Percentiles rank a stretch among this genome's conserved stretches.
Conservation (phyloP, 2,329 filamentous ascomycete species). For the Fusarium praegraminearum region DNA sequence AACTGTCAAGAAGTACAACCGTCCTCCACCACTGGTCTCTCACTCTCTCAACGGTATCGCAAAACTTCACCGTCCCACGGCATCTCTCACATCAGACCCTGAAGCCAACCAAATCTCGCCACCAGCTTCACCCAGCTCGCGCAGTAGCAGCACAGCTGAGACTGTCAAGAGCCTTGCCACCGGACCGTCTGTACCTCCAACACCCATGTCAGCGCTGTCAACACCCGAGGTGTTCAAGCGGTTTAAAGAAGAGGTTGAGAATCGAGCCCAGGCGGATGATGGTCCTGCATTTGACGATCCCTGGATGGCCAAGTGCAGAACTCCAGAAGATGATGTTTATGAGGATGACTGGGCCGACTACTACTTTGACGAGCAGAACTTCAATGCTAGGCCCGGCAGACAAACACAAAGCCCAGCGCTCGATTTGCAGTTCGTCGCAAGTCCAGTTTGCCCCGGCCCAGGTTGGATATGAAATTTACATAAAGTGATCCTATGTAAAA, state of each 20-base stretch:
- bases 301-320: slow-evolving; percentile 17
- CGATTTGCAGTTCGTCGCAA: slow-evolving; percentile 34
- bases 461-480: slow-evolving; percentile 42
- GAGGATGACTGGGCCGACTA: slow-evolving; percentile 51
- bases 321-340: slow-evolving; percentile 36
- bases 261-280: slow-evolving; percentile 6
- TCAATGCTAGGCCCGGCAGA: slow-evolving; percentile 16
- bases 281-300: slow-evolving; percentile 31
- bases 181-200: slow-evolving; percentile 20
- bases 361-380: slow-evolving; percentile 50
- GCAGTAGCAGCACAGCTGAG: slow-evolving; percentile 17
- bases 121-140: slow-evolving; percentile 23
- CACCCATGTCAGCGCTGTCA: slow-evolving; percentile 38
- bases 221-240: slow-evolving; percentile 42
- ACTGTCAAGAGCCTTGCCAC: slow-evolving; percentile 21
- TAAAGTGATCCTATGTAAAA: slow-evolving; percentile 1
- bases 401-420: slow-evolving; percentile 5
- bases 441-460: slow-evolving; percentile 40
- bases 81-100: slow-evolving; percentile 31
- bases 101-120: slow-evolving; percentile 35
- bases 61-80: slow-evolving; percentile 29
- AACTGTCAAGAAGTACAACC: slow-evolving; percentile 27
- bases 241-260: slow-evolving; percentile 33
- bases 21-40: slow-evolving; percentile 35
- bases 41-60: slow-evolving; percentile 32